Evolutionary conservation across 345 rosid species (phyloP), one percentile per base, ranked within the genome.

Genomic region (Aurinia saxatilis): DNA sequence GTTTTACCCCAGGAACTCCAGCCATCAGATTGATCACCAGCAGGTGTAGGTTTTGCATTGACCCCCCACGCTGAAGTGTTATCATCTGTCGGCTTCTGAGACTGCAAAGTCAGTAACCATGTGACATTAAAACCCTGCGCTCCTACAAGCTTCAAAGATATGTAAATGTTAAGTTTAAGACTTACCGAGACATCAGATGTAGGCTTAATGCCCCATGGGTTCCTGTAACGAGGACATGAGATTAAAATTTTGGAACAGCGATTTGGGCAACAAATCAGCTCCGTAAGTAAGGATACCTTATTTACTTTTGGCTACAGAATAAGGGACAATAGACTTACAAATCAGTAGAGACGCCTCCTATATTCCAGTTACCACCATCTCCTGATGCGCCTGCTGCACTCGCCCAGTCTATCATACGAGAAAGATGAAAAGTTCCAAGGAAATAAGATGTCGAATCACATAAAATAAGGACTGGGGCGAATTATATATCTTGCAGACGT

Each of bases 371-470:
- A 73, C 76, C 77, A 68, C 75, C 80, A 42, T 75, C 85, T 30
- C 77, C 78, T 42, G 96, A 79, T 23, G 96, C 51, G 73, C 88
- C 88, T 44, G 84, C 76, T 74, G 76, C 80, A 69, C 60, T 77
- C 17, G 68, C 49, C 97, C 96, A 90, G 63, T 66, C 95, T 93
- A 70, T 57, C 42, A 34, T 60, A 54, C 5, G 54, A 41, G 18
- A 23, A 67, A 49, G 39, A 38, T 17, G 23, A 45, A 35, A 31
- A 58, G 31, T 10, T 34, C 39, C 16, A 60, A 42, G 48, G 40
- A 29, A 31, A 58, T 49, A 21, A 18, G 54, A 34, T 33, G 27
- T 31, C 44, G n/a, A 14, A 12, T 52, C 39, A 59, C 55, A 57
- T 51, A 33, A 40, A 36, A 16, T 15, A 60, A 34, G 17, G 45